Evolutionary conservation across 352 stramenopile genomes (phyloP).

Genomic region (Peronosclerospora sorghi): DNA sequence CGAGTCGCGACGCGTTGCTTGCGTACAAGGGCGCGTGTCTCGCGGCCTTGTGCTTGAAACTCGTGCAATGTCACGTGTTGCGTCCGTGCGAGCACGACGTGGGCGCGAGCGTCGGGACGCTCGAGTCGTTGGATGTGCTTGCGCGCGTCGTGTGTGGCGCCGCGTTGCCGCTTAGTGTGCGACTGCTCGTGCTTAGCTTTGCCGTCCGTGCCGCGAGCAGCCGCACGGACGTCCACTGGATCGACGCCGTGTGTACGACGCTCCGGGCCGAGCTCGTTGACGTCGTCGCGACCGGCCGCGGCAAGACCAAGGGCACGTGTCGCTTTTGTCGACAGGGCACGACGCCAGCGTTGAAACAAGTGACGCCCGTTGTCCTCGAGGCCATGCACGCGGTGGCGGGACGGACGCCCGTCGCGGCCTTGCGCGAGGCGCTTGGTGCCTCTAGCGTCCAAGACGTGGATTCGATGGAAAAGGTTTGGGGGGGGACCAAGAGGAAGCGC

Average conservation of each 20-base stretch:
- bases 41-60: slow-evolving; percentile 20
- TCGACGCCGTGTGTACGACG: slow-evolving; percentile 29
- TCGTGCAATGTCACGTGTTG: slow-evolving; percentile 34
- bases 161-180: slow-evolving; percentile 18
- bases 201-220: too few relatives aligned
- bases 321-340: too few relatives aligned
- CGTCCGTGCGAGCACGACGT: slow-evolving; percentile 11
- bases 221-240: too few relatives aligned
- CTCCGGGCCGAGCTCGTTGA: slow-evolving; percentile 31
- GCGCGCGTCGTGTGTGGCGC: slow-evolving; percentile 9
- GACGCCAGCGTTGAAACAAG: slow-evolving; percentile 3
- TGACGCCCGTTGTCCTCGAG: slow-evolving; percentile 3
- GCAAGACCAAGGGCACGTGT: too few relatives aligned
- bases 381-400: background rate
- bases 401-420: too few relatives aligned
- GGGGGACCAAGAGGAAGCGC: too few relatives aligned
- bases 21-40: slow-evolving; percentile 22
- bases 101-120: slow-evolving; percentile 4
- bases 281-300: slow-evolving; percentile 13
- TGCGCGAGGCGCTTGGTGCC: too few relatives aligned
- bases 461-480: too few relatives aligned
- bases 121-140: slow-evolving; percentile 14
- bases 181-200: slow-evolving; percentile 22
- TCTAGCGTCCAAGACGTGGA: too few relatives aligned
- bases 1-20: background rate